These are phyloP conservation scores for Prunella vulgaris DNA, from an alignment of 257 asterid genomes.

Conservation along the genomic window DNA sequence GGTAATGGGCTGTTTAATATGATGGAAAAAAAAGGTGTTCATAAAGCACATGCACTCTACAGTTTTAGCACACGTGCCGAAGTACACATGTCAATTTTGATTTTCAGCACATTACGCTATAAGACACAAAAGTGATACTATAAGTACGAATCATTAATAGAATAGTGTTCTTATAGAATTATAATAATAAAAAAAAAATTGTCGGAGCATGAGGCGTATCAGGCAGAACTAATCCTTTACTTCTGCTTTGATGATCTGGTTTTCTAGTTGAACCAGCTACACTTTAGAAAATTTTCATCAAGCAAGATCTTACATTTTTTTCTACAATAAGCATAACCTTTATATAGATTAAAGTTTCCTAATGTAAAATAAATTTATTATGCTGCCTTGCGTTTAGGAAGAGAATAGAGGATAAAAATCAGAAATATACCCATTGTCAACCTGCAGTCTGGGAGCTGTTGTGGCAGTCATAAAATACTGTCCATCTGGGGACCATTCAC, in stretches of 20 bases:
- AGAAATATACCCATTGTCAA: conserved; percentile 85
- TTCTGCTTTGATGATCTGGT: neutral
- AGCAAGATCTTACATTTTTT: no score
- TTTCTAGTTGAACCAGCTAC: neutral
- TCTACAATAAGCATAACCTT: neutral
- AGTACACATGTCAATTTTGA: neutral
- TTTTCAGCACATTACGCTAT: neutral
- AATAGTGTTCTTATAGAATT: neutral
- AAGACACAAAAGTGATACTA: neutral
- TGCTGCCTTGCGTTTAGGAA: neutral
- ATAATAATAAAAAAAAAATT: no score
- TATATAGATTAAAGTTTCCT: neutral
- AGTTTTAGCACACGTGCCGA: neutral
- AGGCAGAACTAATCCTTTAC: neutral
- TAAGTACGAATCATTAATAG: neutral
- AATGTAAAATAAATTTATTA: neutral
- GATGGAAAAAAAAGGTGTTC: neutral
- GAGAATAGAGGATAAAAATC: neutral
- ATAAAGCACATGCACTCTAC: neutral
- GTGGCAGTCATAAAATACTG: conserved; percentile 91
- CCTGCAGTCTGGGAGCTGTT: conserved; percentile 98
- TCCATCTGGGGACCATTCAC: conserved; percentile 99
- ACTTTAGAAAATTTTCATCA: neutral
- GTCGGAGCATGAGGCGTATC: neutral
- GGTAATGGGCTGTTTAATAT: neutral